Percentiles rank a stretch among this genome's conserved stretches.
Conservation (phyloP, 2,329 filamentous ascomycete genomes). For the Periconia digitata region DNA sequence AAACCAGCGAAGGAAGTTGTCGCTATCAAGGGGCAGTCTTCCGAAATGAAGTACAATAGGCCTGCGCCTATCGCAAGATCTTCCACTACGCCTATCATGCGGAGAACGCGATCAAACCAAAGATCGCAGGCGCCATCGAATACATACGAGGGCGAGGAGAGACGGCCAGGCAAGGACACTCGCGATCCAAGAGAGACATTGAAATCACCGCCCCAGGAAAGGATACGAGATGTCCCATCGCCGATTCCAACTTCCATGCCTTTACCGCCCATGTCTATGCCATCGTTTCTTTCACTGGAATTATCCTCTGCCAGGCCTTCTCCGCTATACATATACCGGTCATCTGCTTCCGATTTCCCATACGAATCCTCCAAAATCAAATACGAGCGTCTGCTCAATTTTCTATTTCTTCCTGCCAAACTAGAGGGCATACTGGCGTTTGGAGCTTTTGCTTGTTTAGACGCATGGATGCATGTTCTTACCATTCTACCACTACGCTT, state of each 20-base stretch:
- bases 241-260: slow-evolving; percentile 58
- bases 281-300: slow-evolving; percentile 67
- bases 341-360: slow-evolving; percentile 62
- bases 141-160: slow-evolving; percentile 24
- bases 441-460: slow-evolving; percentile 85
- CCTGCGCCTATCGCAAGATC: slow-evolving; percentile 38
- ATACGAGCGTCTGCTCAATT: slow-evolving; percentile 87
- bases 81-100: slow-evolving; percentile 39
- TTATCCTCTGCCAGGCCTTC: slow-evolving; percentile 63
- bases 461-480: slow-evolving; percentile 95
- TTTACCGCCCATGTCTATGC: slow-evolving; percentile 63
- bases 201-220: slow-evolving; percentile 34
- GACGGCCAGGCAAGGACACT: slow-evolving; percentile 31
- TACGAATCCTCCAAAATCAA: slow-evolving; percentile 94
- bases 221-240: slow-evolving; percentile 39
- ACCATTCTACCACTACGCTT: slow-evolving; percentile 93
- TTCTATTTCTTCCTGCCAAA: slow-evolving; percentile 76
- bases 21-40: slow-evolving; percentile 29
- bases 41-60: slow-evolving; percentile 26
- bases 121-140: slow-evolving; percentile 18
- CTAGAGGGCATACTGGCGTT: slow-evolving; percentile 86
- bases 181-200: slow-evolving; percentile 12
- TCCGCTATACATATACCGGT: slow-evolving; percentile 64
- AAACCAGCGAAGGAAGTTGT: slow-evolving; percentile 16
- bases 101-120: slow-evolving; percentile 39